Conservation (phyloP, 2,329 filamentous ascomycete species). For the Hymenoscyphus occultus region DNA sequence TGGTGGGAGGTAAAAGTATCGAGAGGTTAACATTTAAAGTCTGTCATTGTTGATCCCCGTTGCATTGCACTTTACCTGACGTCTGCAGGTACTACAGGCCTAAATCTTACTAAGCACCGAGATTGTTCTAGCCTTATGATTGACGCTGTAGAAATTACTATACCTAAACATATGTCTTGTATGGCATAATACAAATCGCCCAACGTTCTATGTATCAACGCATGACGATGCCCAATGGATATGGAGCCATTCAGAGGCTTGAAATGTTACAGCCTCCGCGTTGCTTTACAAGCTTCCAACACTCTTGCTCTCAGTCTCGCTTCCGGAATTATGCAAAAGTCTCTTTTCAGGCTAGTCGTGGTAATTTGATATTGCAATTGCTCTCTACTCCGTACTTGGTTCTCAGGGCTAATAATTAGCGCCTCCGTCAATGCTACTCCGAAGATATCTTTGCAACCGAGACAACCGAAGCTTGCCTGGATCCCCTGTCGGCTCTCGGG, state of each 20-base stretch:
- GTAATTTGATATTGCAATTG: neutral
- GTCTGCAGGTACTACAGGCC: slow-evolving; percentile 6
- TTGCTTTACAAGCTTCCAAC: slow-evolving; percentile 9
- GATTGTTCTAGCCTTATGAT: slow-evolving; percentile 8
- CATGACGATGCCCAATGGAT: neutral
- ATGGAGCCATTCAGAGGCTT: neutral
- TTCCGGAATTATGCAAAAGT: slow-evolving; percentile 2
- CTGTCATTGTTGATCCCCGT: slow-evolving; percentile 2
- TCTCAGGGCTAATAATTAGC: neutral
- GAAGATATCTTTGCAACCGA: slow-evolving; percentile 11
- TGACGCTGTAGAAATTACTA: neutral
- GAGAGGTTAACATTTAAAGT: neutral
- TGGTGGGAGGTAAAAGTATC: neutral
- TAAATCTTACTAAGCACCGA: slow-evolving; percentile 10
- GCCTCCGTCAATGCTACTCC: neutral
- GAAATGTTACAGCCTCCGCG: neutral
- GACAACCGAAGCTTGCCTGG: slow-evolving; percentile 8
- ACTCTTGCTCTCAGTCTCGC: neutral
- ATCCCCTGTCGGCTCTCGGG: neutral
- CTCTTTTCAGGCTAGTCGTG: slow-evolving; percentile 2
- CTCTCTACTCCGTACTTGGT: neutral
- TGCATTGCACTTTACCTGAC: slow-evolving; percentile 1
- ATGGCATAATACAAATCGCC: slow-evolving; percentile 8
- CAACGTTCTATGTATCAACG: neutral
- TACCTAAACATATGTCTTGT: slow-evolving; percentile 8